phyloP scores from a whole-genome alignment of 192 early-diverging fungal genomes.

The Linnemannia hyalina region DNA sequence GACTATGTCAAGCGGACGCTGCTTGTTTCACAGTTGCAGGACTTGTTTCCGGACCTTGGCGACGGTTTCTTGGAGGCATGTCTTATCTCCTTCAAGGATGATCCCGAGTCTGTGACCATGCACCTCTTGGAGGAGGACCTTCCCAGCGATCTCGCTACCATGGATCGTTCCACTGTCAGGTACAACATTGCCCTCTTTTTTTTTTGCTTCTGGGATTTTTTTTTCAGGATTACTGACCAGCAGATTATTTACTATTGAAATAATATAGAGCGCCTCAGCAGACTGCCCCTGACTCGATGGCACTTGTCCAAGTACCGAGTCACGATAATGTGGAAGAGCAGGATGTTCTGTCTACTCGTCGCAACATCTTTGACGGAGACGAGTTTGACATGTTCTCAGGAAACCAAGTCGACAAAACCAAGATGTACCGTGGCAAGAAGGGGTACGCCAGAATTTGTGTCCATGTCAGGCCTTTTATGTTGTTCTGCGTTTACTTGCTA shows the following conservation, averaged over 20 bases:
- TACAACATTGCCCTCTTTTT: slow-evolving; percentile 9
- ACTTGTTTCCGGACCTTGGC: slow-evolving; percentile 91
- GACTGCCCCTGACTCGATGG: slow-evolving; percentile 3
- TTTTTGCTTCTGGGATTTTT: neutral
- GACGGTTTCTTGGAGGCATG: slow-evolving; percentile 93
- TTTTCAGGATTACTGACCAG: neutral
- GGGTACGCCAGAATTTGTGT: slow-evolving; percentile 50
- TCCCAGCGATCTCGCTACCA: slow-evolving; percentile 70
- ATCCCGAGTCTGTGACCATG: slow-evolving; percentile 82
- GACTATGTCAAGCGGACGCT: slow-evolving; percentile 68
- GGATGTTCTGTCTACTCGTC: slow-evolving; percentile 67
- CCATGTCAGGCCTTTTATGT: neutral
- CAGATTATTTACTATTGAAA: neutral
- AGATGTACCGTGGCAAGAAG: slow-evolving; percentile 82
- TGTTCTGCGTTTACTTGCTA: neutral
- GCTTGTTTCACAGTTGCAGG: slow-evolving; percentile 85
- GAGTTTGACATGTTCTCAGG: slow-evolving; percentile 92
- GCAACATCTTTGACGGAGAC: slow-evolving; percentile 94
- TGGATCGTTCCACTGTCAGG: slow-evolving; percentile 74
- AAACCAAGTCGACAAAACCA: slow-evolving; percentile 69
- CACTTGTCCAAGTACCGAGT: neutral
- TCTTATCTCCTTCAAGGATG: slow-evolving; percentile 73
- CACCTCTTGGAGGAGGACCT: slow-evolving; percentile 84
- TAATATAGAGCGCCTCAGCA: slow-evolving; percentile 23
- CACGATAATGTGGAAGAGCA: slow-evolving; percentile 21